Conservation (phyloP, 352 stramenopile genomes). For the Phytophthora pini region DNA sequence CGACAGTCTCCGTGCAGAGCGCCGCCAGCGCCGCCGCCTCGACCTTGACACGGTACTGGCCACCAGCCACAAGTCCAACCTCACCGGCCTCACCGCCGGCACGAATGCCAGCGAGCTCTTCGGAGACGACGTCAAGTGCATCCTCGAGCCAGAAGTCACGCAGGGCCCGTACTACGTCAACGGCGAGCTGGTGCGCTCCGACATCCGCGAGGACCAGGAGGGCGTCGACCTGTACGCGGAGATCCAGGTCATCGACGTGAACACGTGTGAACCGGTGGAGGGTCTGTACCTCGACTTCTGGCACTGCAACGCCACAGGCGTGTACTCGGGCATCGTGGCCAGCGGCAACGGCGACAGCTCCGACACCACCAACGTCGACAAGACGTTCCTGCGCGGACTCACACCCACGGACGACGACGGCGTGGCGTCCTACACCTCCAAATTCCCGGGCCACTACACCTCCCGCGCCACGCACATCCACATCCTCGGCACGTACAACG, state of each 20-base stretch:
- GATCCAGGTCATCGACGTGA: slow-evolving; percentile 33
- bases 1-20: slow-evolving; percentile 15
- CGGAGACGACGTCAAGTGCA: slow-evolving; percentile 26
- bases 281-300: slow-evolving; percentile 29
- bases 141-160: slow-evolving; percentile 27
- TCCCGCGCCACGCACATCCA: slow-evolving; percentile 30
- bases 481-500: slow-evolving; percentile 19
- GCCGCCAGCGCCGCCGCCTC: slow-evolving; percentile 15
- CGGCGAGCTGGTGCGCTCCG: slow-evolving; percentile 1
- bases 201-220: slow-evolving; percentile 22
- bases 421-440: slow-evolving; percentile 31
- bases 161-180: slow-evolving; percentile 26
- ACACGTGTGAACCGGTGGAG: slow-evolving; percentile 24
- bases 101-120: slow-evolving; percentile 25
- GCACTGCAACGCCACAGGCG: slow-evolving; percentile 22
- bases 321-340: slow-evolving; percentile 30
- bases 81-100: slow-evolving; percentile 12
- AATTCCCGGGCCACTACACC: slow-evolving; percentile 29
- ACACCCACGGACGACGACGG: slow-evolving; percentile 24
- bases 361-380: slow-evolving; percentile 25
- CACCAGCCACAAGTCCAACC: slow-evolving; percentile 26
- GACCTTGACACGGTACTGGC: slow-evolving; percentile 22
- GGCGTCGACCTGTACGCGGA: slow-evolving; percentile 30
- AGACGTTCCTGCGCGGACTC: slow-evolving; percentile 25
- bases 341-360: slow-evolving; percentile 21